Evolutionary conservation across 2,329 filamentous ascomycete genomes (phyloP).

Genomic region (Stachybotrys chlorohalonatus): DNA sequence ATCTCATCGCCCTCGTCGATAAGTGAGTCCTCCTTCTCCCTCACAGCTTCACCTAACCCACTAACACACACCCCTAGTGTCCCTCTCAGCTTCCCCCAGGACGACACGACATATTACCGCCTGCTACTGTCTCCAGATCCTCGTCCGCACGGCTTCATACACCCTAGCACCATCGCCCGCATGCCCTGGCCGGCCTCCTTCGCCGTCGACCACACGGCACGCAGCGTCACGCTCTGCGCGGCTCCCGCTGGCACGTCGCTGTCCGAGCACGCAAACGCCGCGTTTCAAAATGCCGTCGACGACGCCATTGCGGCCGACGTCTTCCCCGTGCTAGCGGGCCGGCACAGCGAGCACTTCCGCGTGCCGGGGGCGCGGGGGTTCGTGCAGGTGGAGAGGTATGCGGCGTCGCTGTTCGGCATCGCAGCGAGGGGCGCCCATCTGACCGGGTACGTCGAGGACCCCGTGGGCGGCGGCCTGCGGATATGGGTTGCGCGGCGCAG

Average conservation of each 20-base stretch:
- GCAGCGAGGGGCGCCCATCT: constrained; percentile 57
- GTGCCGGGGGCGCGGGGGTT: constrained; percentile 25
- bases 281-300: constrained; percentile 30
- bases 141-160: constrained; percentile 40
- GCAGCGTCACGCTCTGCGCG: constrained; percentile 20
- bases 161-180: constrained; percentile 30
- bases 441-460: constrained; percentile 45
- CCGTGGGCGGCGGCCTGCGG: constrained; percentile 35
- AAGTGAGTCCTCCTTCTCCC: constrained; percentile 23
- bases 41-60: not conserved
- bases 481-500: constrained; percentile 67
- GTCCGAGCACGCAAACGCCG: constrained; percentile 22
- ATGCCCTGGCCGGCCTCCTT: constrained; percentile 39
- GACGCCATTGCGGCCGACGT: constrained; percentile 23
- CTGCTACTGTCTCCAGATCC: constrained; percentile 35
- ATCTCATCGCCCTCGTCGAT: constrained; percentile 31
- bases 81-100: constrained; percentile 31
- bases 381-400: constrained; percentile 49
- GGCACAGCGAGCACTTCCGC: constrained; percentile 34
- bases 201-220: constrained; percentile 18
- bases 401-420: constrained; percentile 56
- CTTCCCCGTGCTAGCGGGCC: constrained; percentile 27
- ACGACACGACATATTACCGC: constrained; percentile 30
- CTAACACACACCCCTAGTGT: constrained; percentile 26
- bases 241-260: constrained; percentile 13